Conservation (phyloP, 75 land plant species). For the Isoetes taiwanensis region DNA sequence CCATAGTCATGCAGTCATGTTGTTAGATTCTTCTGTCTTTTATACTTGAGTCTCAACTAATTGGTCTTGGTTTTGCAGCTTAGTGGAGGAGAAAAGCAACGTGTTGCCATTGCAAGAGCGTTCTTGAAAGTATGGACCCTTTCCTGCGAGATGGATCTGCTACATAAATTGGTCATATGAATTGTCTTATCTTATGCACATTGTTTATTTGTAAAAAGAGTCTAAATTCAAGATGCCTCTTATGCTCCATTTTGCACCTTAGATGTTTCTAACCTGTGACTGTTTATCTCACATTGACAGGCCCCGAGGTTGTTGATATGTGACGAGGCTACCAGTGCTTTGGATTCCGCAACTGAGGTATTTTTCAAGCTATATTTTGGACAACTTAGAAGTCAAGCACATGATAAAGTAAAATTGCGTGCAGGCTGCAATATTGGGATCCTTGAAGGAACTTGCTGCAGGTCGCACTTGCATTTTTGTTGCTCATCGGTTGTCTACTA, state of each 20-base stretch:
- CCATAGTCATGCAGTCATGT: too few relatives aligned
- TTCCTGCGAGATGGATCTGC: too few relatives aligned
- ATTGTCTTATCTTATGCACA: too few relatives aligned
- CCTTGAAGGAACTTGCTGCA: constrained; percentile 26
- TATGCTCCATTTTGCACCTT: too few relatives aligned
- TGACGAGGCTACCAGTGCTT: constrained; percentile 36
- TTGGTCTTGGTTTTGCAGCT: constrained; percentile 27
- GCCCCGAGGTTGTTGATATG: constrained; percentile 28
- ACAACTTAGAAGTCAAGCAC: background rate
- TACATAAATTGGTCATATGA: too few relatives aligned
- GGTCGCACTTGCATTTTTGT: constrained; percentile 35
- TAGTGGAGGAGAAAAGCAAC: constrained; percentile 35
- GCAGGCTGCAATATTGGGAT: constrained; percentile 29
- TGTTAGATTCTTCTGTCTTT: too few relatives aligned
- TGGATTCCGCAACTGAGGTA: constrained; percentile 31
- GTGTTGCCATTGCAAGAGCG: constrained; percentile 34
- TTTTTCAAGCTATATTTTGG: background rate
- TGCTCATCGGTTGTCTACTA: constrained; percentile 32
- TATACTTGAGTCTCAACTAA: too few relatives aligned
- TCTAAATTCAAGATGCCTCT: too few relatives aligned
- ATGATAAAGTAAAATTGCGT: background rate
- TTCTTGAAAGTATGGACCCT: constrained; percentile 16
- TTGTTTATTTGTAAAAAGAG: too few relatives aligned
- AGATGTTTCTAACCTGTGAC: too few relatives aligned
- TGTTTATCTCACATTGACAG: constrained; percentile 2